Base-by-base conservation (phyloP, 2,329 filamentous ascomycete species). In the Nigrograna mackinnonii region DNA sequence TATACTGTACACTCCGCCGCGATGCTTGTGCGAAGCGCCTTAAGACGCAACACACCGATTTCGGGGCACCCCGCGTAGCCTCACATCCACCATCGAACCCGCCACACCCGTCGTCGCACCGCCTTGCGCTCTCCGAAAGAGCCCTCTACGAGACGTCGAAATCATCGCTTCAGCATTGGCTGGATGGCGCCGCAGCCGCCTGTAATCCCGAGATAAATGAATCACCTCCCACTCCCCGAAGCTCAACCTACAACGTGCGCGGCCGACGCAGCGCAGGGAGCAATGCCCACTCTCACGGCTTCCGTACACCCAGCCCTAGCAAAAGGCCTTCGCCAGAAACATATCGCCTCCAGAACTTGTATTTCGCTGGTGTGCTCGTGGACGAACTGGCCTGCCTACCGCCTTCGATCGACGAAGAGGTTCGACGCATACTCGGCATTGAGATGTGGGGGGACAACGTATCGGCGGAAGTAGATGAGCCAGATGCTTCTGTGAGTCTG, bases 281-380 rank as follows among this genome's bases (percentile, higher is more conserved):
- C 24, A 24, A 43, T 43, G 39, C 37, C 22, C 37, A 37, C 32
- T 46, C 40, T 40, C 21, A 42, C 12, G 31, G 31, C 41, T 49
- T 41, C 43, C 43, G 46, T 28, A 50, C 52, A 20, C 52, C 48
- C 6, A 55, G 50, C 35, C 47, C 52, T 41, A 52, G 43, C 50
- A 54, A 55, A 39, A 42, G 36, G 40, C 43, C 44, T 38, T 41
- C 44, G n/a, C 52, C 39, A 21, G 47, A 57, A 43, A 52, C 50
- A 34, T 57, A 52, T 41, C 46, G 47, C 42, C 52, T 39, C 20
- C 46, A 44, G 39, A 57, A 55, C 32, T 47, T 55, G 50, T 37
- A 44, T 24, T 39, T 46, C 22, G 46, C 50, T 35, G 28, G 43
- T 19, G 44, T 52, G 17, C 40, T 49, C 13, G 41, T 54, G 14